Conservation (phyloP, 2,329 filamentous ascomycete species). For the Aureobasidium uvarum region DNA sequence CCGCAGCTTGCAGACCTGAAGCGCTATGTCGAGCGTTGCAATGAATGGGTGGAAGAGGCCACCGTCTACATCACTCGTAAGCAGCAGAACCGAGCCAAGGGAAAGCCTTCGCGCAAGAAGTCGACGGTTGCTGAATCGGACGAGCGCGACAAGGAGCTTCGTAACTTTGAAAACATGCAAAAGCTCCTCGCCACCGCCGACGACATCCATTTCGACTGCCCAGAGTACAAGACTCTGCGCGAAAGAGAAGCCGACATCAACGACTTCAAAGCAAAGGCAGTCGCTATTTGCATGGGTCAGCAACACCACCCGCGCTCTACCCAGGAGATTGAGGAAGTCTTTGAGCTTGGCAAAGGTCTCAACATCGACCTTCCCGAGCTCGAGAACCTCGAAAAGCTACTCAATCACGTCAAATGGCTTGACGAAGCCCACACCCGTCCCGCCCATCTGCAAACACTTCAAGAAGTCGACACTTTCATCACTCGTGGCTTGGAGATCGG, state of each 20-base stretch:
- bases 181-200: slow-evolving; percentile 81
- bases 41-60: slow-evolving; percentile 97
- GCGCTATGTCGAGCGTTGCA: slow-evolving; percentile 91
- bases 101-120: slow-evolving; percentile 77
- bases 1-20: slow-evolving; percentile 77
- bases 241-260: slow-evolving; percentile 84
- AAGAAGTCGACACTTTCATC: slow-evolving; percentile 77
- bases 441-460: slow-evolving; percentile 63
- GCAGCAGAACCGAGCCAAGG: slow-evolving; percentile 94
- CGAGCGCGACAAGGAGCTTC: slow-evolving; percentile 77
- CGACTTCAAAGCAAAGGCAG: slow-evolving; percentile 81
- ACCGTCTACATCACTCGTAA: slow-evolving; percentile 95
- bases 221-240: slow-evolving; percentile 80
- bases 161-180: slow-evolving; percentile 84
- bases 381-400: slow-evolving; percentile 72
- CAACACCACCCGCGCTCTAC: slow-evolving; percentile 63
- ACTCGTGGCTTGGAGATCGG: slow-evolving; percentile 72
- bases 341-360: slow-evolving; percentile 85
- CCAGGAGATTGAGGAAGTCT: slow-evolving; percentile 78
- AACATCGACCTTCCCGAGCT: slow-evolving; percentile 91
- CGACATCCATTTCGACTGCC: slow-evolving; percentile 86
- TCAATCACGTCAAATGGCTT: slow-evolving; percentile 87
- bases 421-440: slow-evolving; percentile 65
- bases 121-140: slow-evolving; percentile 68
- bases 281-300: slow-evolving; percentile 81